Evolutionary conservation across 2,329 filamentous ascomycete genomes (phyloP).

Genomic region (Dichotomopilus funicola): DNA sequence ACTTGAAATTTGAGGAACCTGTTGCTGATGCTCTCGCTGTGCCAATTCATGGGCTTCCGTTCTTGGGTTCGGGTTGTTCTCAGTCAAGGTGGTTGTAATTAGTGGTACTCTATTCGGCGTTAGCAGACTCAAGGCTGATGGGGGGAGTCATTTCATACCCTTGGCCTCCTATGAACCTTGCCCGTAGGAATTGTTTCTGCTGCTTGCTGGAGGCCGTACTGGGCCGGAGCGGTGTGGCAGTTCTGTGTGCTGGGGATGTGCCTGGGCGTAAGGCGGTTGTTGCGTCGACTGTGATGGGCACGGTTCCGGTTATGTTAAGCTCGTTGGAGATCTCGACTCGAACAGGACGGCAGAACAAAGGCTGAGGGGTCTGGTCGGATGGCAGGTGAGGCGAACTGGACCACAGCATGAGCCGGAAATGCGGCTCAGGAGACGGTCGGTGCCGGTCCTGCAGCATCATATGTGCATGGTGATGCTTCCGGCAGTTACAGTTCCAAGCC

Average conservation of each 20-base stretch:
- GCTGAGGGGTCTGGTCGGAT: neutral
- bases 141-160: neutral
- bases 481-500: conserved; percentile 24
- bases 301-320: neutral
- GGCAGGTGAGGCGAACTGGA: neutral
- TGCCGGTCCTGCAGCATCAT: conserved; percentile 22
- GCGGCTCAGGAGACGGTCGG: neutral
- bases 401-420: neutral
- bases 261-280: neutral
- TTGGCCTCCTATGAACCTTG: neutral
- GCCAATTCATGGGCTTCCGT: neutral
- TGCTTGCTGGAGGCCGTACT: neutral
- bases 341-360: neutral
- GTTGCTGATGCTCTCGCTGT: neutral
- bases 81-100: neutral
- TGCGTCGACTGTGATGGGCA: neutral
- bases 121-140: too few relatives aligned
- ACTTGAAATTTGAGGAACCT: neutral
- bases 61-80: neutral
- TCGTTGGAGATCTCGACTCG: neutral
- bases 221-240: neutral
- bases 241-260: neutral
- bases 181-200: neutral
- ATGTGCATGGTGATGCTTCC: conserved; percentile 19
- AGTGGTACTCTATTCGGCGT: neutral